A percentile compares a stretch with the other conserved stretches of the same genome.
Conservation (phyloP, 345 rosid genomes). For the Erodium maritimum region DNA sequence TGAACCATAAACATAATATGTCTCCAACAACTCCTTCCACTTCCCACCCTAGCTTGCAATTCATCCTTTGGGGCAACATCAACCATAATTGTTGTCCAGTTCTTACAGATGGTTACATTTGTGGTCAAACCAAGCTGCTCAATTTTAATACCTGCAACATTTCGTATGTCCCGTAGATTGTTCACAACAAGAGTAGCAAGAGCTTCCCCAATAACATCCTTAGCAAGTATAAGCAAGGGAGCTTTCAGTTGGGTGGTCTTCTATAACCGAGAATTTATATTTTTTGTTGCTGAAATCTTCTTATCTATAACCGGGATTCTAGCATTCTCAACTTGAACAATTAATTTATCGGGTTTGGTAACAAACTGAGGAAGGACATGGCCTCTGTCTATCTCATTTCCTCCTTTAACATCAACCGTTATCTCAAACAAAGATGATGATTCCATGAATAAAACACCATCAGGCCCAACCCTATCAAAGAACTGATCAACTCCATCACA, state of each 20-base stretch:
- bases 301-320: constrained; percentile 83
- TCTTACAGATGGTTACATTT: constrained; percentile 70
- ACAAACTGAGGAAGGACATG: constrained; percentile 92
- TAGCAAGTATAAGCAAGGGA: constrained; percentile 85
- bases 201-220: constrained; percentile 95
- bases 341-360: constrained; percentile 77
- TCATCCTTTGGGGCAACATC: constrained; percentile 97
- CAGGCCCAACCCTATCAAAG: constrained; percentile 98
- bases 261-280: constrained; percentile 79
- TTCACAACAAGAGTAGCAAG: constrained; percentile 90
- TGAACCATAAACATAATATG: constrained; percentile 87
- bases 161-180: constrained; percentile 81
- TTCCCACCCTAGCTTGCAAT: constrained; percentile 65
- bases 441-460: constrained; percentile 94
- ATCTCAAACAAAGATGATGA: constrained; percentile 97
- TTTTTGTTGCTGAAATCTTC: constrained; percentile 83
- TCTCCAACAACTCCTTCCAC: constrained; percentile 73
- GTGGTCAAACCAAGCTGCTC: constrained; percentile 72
- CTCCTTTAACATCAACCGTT: constrained; percentile 92
- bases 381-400: constrained; percentile 98
- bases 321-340: constrained; percentile 91
- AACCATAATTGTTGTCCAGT: constrained; percentile 76
- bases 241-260: constrained; percentile 86
- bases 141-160: constrained; percentile 81
- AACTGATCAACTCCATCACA: no score